Conservation (phyloP, 2,329 filamentous ascomycete species). For the Aspergillus fijiensis region DNA sequence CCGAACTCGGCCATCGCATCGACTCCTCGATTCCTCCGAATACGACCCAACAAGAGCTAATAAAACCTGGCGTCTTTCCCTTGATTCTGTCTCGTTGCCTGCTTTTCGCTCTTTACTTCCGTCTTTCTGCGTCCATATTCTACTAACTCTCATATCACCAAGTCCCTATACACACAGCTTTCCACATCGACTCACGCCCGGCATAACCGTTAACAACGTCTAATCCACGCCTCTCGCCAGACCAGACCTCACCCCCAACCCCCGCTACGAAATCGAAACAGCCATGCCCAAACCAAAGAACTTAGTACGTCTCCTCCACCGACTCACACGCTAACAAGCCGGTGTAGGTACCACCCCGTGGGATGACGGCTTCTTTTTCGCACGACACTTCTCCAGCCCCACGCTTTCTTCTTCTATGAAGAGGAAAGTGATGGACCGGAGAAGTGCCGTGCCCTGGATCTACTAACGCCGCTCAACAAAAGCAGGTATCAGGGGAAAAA, state of each 20-base stretch:
- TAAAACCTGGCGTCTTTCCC: not conserved
- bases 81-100: not conserved
- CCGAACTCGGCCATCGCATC: not conserved
- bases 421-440: not conserved
- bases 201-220: too few species aligned
- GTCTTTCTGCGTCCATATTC: too few species aligned
- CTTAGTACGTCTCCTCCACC: too few species aligned
- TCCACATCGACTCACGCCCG: not conserved
- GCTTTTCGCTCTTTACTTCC: not conserved
- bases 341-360: too few species aligned
- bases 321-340: too few species aligned
- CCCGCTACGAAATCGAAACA: too few species aligned
- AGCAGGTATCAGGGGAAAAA: not conserved
- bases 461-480: not conserved
- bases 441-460: not conserved
- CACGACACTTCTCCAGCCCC: not conserved
- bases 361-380: too few species aligned
- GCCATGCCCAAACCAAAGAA: too few species aligned
- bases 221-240: too few species aligned
- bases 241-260: too few species aligned
- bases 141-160: not conserved
- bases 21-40: conserved; percentile 1
- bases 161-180: not conserved
- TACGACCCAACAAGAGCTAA: not conserved
- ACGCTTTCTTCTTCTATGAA: not conserved